These are phyloP conservation scores for Umbelopsis vinacea DNA, from an alignment of 192 early-diverging fungal genomes.

Conservation along the genomic window DNA sequence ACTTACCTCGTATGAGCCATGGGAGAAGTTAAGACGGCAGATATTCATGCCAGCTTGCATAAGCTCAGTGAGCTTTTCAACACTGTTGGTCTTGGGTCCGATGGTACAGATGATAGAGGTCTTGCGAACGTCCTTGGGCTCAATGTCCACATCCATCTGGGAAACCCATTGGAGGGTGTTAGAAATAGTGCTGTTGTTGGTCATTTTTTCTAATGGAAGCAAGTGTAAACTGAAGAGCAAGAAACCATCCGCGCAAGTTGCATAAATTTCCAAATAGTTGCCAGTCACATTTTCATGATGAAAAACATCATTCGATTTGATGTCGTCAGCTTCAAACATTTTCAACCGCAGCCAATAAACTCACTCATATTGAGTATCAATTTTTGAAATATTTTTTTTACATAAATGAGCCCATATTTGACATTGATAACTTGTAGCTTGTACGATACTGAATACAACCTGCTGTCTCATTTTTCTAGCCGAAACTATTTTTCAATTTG, in stretches of 20 bases:
- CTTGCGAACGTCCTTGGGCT: constrained; percentile 66
- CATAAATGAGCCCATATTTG: no score
- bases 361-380: no score
- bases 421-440: no score
- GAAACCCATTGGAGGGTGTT: constrained; percentile 76
- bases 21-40: constrained; percentile 80
- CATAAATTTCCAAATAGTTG: background rate
- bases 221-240: background rate
- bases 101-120: constrained; percentile 86
- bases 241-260: background rate
- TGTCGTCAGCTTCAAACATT: no score
- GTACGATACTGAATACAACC: no score
- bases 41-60: constrained; percentile 83
- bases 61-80: constrained; percentile 70
- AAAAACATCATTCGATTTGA: no score
- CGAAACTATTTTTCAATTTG: no score
- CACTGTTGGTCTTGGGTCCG: constrained; percentile 76
- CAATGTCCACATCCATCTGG: constrained; percentile 61
- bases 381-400: no score
- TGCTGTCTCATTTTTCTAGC: no score
- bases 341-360: background rate
- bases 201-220: constrained; percentile 2
- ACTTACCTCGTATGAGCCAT: constrained; percentile 62
- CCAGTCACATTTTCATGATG: constrained; percentile 11
- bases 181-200: constrained; percentile 40